phyloP scores from a whole-genome alignment of 768 basidiomycete genomes.

The Cubamyces lactineus region DNA sequence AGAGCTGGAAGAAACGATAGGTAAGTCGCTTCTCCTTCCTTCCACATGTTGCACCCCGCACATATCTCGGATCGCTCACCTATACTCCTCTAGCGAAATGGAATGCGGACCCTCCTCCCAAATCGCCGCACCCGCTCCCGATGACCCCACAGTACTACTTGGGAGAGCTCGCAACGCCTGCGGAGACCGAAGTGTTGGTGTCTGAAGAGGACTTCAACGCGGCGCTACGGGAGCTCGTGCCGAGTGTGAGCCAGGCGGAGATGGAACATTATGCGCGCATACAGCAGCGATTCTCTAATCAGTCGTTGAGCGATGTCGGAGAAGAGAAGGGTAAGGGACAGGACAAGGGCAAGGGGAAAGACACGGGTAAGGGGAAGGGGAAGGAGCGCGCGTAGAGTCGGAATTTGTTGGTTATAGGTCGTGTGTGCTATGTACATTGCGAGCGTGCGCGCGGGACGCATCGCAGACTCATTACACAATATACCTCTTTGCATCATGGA shows the following conservation, averaged over 20 bases:
- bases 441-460: not conserved
- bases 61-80: not conserved
- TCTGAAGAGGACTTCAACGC: conserved; percentile 71
- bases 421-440: not conserved
- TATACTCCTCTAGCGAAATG: conserved; percentile 27
- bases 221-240: conserved; percentile 72
- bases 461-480: not conserved
- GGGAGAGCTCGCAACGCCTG: conserved; percentile 71
- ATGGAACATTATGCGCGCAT: conserved; percentile 82
- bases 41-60: not conserved
- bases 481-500: too few relatives aligned
- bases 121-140: conserved; percentile 58
- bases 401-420: too few relatives aligned
- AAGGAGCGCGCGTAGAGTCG: not conserved
- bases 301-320: conserved; percentile 9
- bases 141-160: conserved; percentile 91
- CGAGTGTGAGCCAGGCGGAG: conserved; percentile 84
- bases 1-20: conserved; percentile 74
- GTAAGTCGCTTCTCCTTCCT: conserved; percentile 41
- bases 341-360: not conserved
- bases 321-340: not conserved
- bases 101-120: conserved; percentile 48
- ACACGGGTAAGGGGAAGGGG: not conserved
- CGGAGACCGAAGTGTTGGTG: conserved; percentile 79
- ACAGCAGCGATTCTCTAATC: conserved; percentile 64